Evolutionary conservation across 805 yeast species (phyloP), one percentile per base, ranked within the genome.

Genomic region (Debaryomyces tyrocola): DNA sequence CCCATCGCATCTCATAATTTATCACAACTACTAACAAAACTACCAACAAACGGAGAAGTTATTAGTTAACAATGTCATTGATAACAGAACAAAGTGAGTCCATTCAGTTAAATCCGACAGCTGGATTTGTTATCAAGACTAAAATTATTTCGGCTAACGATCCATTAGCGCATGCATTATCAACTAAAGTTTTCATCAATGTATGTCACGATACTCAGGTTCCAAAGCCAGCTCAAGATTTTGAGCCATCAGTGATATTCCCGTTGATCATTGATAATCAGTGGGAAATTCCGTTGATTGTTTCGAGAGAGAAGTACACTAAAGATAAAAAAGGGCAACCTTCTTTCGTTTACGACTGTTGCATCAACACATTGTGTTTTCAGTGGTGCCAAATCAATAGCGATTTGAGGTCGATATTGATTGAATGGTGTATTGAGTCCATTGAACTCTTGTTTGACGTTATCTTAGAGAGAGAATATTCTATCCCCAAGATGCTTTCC

Each of bases 221-320:
- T 0, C 96, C 95, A 4, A 57, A 70, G 20, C 96, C 96, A 0
- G 50, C 56, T 1, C 48, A 51, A 20, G 77, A 63, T 11, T 86
- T 84, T 56, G 74, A 77, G 33, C 83, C 90, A 3, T 75, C 70
- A 33, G 62, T 69, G 2, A 81, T 88, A 2, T 83, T 83, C 55
- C 83, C 85, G 0, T 63, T 81, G 42, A 83, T 86, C 18, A 79
- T 83, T 64, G 81, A 80, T 33, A 83, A 83, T 56, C 74, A 85
- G 57, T 90, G 96, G 96, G 90, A 86, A 48, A 84, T 90, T 1
- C 97, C 97, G 1, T 80, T 91, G 2, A 77, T 87, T 1, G 81
- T 88, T 0, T 82, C 92, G 0, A 72, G 76, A 0, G 79, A 77
- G 40, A 61, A 75, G 45, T 59, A 83, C 10, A 85, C 78, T 38